Evolutionary conservation across 768 basidiomycete genomes (phyloP).

Genomic region (Gelatoporia subvermispora): DNA sequence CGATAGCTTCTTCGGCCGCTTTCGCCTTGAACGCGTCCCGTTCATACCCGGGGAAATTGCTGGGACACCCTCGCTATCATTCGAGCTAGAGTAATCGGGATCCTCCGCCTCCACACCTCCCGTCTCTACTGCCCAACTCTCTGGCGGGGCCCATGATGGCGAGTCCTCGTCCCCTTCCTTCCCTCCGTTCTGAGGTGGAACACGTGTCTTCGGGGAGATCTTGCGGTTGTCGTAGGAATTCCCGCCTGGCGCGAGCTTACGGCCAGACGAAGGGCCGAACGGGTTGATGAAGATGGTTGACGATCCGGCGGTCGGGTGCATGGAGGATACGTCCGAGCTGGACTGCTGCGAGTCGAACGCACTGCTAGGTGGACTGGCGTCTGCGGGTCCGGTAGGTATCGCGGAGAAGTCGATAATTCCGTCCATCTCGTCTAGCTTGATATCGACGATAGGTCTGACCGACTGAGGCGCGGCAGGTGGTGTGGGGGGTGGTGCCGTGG

Average conservation of each 20-base stretch:
- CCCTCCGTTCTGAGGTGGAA: not conserved
- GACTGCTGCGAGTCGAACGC: constrained; percentile 34
- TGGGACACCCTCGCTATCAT: constrained; percentile 28
- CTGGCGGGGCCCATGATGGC: constrained; percentile 58
- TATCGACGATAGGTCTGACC: constrained; percentile 46
- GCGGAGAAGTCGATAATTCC: constrained; percentile 64
- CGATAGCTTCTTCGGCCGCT: constrained; percentile 3
- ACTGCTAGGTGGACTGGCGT: constrained; percentile 38
- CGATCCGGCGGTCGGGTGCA: constrained; percentile 32
- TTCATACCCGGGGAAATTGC: constrained; percentile 2
- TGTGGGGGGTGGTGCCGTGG: constrained; percentile 25
- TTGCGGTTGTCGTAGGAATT: constrained; percentile 29
- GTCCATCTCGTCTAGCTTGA: constrained; percentile 71
- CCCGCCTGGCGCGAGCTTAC: constrained; percentile 17
- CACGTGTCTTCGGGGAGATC: constrained; percentile 48
- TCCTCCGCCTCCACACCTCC: constrained; percentile 33
- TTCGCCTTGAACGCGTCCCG: constrained; percentile 17
- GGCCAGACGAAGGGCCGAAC: constrained; percentile 24
- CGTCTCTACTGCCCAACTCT: constrained; percentile 70
- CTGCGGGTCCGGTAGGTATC: constrained; percentile 21
- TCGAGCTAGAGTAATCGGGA: constrained; percentile 39
- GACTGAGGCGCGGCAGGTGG: constrained; percentile 31
- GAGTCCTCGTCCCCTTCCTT: constrained; percentile 13
- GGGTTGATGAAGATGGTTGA: constrained; percentile 32
- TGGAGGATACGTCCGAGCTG: constrained; percentile 25